Percentiles rank a stretch among this genome's conserved stretches.
phyloP scores from a whole-genome alignment of 1,284 basidiomycete species.

The Boletus smithii region DNA sequence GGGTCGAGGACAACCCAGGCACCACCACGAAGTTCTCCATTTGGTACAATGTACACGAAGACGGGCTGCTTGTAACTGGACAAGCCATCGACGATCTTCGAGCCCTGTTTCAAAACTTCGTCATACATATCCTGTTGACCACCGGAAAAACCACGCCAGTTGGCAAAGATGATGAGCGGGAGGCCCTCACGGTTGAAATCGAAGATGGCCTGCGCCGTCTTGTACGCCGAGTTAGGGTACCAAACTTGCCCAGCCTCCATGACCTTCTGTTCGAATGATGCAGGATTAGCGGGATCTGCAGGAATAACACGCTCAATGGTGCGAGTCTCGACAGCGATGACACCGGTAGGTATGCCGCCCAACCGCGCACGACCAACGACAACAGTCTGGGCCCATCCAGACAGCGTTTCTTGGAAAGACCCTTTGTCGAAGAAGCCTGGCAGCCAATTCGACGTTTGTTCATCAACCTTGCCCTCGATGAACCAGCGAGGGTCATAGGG shows the following conservation, averaged over 20 bases:
- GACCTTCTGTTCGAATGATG: conserved; percentile 95
- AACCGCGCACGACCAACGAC: conserved; percentile 94
- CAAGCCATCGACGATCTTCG: conserved; percentile 97
- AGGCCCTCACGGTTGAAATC: conserved; percentile 98
- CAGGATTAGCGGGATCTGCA: conserved; percentile 98
- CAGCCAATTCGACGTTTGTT: conserved; percentile 72
- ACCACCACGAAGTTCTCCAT: conserved; percentile 97
- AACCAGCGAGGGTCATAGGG: conserved; percentile 98
- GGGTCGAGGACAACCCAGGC: conserved; percentile 99
- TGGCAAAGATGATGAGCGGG: conserved; percentile 97
- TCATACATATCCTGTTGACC: conserved; percentile 99
- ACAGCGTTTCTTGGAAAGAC: conserved; percentile 94
- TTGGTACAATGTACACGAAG: conserved; percentile 98
- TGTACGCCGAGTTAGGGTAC: conserved; percentile 99
- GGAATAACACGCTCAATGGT: conserved; percentile 97
- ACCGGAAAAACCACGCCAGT: conserved; percentile 99
- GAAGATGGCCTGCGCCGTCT: conserved; percentile 98
- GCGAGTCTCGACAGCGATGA: conserved; percentile 97
- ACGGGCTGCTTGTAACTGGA: conserved; percentile 98
- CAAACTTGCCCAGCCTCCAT: conserved; percentile 99
- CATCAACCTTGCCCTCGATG: conserved; percentile 90
- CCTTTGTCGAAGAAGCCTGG: conserved; percentile 96
- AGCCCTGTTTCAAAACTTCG: conserved; percentile 90
- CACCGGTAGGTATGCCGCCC: conserved; percentile 95
- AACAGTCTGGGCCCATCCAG: conserved; percentile 98